Conservation (phyloP, 306 rosid species). For the Cucumis cinereus region DNA sequence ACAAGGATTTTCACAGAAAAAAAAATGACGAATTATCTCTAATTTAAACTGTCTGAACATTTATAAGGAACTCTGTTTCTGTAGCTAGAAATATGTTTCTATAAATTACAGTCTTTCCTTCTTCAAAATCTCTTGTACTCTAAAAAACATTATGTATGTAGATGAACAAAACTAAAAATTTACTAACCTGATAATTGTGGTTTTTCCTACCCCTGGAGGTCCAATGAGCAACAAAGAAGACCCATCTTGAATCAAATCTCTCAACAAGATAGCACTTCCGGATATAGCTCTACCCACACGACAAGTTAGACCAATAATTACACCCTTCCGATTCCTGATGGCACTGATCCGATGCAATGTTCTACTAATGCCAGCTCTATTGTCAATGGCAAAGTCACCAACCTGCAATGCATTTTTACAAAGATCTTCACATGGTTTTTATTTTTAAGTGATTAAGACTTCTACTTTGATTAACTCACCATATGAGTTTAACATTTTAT, state of each 20-base stretch:
- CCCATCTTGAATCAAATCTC: constrained; percentile 82
- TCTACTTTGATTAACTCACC: not conserved
- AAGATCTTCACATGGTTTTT: constrained; percentile 9
- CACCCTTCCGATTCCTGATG: constrained; percentile 80
- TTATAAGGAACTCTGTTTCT: not conserved
- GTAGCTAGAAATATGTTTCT: not conserved
- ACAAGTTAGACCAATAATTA: constrained; percentile 88
- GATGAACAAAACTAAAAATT: not conserved
- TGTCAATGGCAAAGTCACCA: constrained; percentile 79
- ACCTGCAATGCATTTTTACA: constrained; percentile 43
- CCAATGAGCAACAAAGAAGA: constrained; percentile 86
- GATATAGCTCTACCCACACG: constrained; percentile 89
- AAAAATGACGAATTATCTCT: not conserved
- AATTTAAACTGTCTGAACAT: not conserved
- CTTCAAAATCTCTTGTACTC: not conserved
- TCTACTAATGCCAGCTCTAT: constrained; percentile 95
- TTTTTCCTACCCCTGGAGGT: constrained; percentile 96
- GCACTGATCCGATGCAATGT: constrained; percentile 90
- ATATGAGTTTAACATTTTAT: not conserved
- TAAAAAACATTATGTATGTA: not conserved
- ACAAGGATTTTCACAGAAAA: not conserved
- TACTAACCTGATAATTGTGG: constrained; percentile 79
- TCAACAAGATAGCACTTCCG: constrained; percentile 70
- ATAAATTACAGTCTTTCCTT: not conserved
- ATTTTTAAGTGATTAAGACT: not conserved